These are phyloP conservation scores for Diospyros kaki DNA, from an alignment of 148 eudicot genomes.

Conservation along the genomic window DNA sequence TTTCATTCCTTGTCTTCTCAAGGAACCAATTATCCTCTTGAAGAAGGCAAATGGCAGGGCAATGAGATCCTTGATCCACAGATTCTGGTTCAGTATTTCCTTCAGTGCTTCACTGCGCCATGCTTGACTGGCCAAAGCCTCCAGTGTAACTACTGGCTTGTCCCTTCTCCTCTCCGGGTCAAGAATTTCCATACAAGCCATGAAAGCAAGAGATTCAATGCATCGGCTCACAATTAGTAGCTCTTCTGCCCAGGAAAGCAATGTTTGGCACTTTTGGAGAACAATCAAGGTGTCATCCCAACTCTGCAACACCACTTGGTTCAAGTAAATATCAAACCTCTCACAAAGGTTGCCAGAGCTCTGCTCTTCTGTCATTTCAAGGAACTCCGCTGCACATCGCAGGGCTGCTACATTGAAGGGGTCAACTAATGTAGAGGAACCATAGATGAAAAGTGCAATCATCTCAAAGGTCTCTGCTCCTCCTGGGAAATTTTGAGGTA, in stretches of 20 bases:
- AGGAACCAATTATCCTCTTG: slow-evolving; percentile 64
- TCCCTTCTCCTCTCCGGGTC: slow-evolving; percentile 82
- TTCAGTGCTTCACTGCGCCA: slow-evolving; percentile 50
- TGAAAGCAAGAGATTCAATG: slow-evolving; percentile 90
- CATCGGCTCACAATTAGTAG: slow-evolving; percentile 84
- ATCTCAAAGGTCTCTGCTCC: slow-evolving; percentile 87
- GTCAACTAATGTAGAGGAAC: slow-evolving; percentile 75
- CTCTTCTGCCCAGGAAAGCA: slow-evolving; percentile 82
- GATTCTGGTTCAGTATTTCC: slow-evolving; percentile 47
- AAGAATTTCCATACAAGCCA: slow-evolving; percentile 99
- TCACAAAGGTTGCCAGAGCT: slow-evolving; percentile 63
- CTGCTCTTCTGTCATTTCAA: slow-evolving; percentile 66
- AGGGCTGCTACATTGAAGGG: slow-evolving; percentile 80
- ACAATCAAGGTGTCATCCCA: slow-evolving; percentile 90
- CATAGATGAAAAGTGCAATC: slow-evolving; percentile 87
- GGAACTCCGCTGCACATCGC: slow-evolving; percentile 82
- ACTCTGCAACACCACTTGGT: slow-evolving; percentile 82
- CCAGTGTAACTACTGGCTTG: slow-evolving; percentile 44
- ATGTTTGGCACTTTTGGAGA: slow-evolving; percentile 62
- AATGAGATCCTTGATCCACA: slow-evolving; percentile 83
- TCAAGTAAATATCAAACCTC: slow-evolving; percentile 76
- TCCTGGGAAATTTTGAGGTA: slow-evolving; percentile 80
- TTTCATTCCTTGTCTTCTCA: slow-evolving; percentile 88
- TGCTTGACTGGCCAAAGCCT: slow-evolving; percentile 46
- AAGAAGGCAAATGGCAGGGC: slow-evolving; percentile 69